A percentile compares a stretch with the other conserved stretches of the same genome.
Evolutionary conservation across 176 grass and related monocot species (phyloP).

Genomic region (Cocos nucifera): DNA sequence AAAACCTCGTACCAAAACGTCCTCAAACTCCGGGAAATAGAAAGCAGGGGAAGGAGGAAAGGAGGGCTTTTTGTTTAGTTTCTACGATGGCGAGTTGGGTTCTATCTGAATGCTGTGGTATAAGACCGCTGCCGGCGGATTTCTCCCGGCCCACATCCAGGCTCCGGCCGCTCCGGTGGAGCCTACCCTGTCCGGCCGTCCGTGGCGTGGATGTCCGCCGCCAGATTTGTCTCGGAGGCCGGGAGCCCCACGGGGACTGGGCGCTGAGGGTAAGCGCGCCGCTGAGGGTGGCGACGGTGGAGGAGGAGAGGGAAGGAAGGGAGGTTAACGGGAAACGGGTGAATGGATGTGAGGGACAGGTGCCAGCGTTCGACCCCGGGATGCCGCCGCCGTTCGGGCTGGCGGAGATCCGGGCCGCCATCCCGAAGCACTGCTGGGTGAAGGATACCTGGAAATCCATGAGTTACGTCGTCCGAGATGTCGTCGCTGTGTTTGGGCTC

Average conservation of each 20-base stretch:
- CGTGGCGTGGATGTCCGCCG: no score
- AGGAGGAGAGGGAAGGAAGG: slow-evolving; percentile 10
- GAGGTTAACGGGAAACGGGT: not conserved
- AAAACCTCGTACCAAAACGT: not conserved
- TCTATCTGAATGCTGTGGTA: slow-evolving; percentile 53
- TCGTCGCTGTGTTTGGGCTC: slow-evolving; percentile 61
- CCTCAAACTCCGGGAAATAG: not conserved
- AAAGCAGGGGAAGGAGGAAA: not conserved
- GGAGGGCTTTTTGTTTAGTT: not conserved
- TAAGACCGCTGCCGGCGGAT: slow-evolving; percentile 45
- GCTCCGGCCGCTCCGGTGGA: not conserved
- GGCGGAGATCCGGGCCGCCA: slow-evolving; percentile 75
- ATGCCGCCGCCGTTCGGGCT: slow-evolving; percentile 66
- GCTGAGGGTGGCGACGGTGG: slow-evolving; percentile 20
- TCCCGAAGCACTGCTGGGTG: slow-evolving; percentile 96
- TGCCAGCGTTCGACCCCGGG: slow-evolving; percentile 52
- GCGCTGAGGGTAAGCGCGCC: slow-evolving; percentile 64
- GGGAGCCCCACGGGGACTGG: slow-evolving; percentile 63
- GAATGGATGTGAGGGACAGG: not conserved
- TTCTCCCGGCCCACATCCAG: slow-evolving; percentile 38
- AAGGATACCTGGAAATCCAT: slow-evolving; percentile 81
- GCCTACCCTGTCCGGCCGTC: slow-evolving; percentile 9
- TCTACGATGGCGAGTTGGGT: slow-evolving; percentile 51
- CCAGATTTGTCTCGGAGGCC: slow-evolving; percentile 2
- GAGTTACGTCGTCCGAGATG: slow-evolving; percentile 77